Conservation (phyloP, 768 basidiomycete genomes). For the Lactarius indigo region DNA sequence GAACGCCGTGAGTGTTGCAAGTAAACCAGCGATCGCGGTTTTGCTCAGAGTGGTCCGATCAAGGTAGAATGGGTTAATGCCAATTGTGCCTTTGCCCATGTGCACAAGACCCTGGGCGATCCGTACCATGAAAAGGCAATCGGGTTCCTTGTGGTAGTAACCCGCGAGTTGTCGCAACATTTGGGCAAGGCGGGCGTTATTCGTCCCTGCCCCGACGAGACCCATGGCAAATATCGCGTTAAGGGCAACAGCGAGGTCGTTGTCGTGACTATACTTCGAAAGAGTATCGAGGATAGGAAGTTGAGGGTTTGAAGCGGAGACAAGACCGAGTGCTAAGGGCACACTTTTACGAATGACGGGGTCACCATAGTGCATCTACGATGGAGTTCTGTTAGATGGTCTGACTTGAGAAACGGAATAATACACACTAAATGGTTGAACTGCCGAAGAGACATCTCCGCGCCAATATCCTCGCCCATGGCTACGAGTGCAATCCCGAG, state of each 20-base stretch:
- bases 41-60: slow-evolving; percentile 89
- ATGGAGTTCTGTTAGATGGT: not conserved
- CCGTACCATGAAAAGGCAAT: slow-evolving; percentile 94
- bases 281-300: slow-evolving; percentile 93
- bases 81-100: slow-evolving; percentile 99
- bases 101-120: slow-evolving; percentile 96
- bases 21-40: slow-evolving; percentile 82
- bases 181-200: slow-evolving; percentile 95
- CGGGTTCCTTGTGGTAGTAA: slow-evolving; percentile 98
- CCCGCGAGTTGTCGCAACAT: slow-evolving; percentile 96
- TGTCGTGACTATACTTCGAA: slow-evolving; percentile 98
- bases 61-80: slow-evolving; percentile 93
- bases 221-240: slow-evolving; percentile 99
- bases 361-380: slow-evolving; percentile 98
- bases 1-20: slow-evolving; percentile 87
- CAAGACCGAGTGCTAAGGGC: slow-evolving; percentile 91
- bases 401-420: slow-evolving; percentile 25
- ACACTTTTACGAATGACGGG: slow-evolving; percentile 88
- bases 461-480: slow-evolving; percentile 98
- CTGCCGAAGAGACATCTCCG: slow-evolving; percentile 95
- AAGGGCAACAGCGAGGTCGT: slow-evolving; percentile 91
- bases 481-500: slow-evolving; percentile 91
- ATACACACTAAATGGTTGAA: slow-evolving; percentile 89
- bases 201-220: slow-evolving; percentile 96
- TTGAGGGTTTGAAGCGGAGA: slow-evolving; percentile 95